Conservation (phyloP, 768 basidiomycete genomes). For the Hygrocybe punicea region DNA sequence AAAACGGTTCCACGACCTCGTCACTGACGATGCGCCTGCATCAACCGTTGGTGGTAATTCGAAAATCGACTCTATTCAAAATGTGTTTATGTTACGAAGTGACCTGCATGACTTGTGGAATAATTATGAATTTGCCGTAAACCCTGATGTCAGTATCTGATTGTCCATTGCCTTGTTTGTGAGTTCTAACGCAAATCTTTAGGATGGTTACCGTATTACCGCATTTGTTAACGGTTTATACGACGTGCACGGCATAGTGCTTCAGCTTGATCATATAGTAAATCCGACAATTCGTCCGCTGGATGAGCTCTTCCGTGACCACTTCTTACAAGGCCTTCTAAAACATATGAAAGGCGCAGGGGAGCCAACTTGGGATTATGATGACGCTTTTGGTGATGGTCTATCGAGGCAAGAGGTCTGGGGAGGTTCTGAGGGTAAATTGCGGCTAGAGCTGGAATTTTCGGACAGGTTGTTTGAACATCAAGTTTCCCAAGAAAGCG, state of each 20-base stretch:
- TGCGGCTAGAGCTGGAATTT: constrained; percentile 24
- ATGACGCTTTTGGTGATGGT: constrained; percentile 17
- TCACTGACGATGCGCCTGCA: constrained; percentile 16
- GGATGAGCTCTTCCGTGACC: constrained; percentile 31
- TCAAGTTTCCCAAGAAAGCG: constrained; percentile 16
- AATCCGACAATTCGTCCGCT: constrained; percentile 30
- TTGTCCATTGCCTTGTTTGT: not conserved
- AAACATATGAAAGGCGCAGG: constrained; percentile 35
- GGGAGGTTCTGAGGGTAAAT: constrained; percentile 21
- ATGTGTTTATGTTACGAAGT: constrained; percentile 25
- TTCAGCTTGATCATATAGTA: constrained; percentile 29
- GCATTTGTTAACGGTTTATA: constrained; percentile 26
- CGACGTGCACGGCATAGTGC: constrained; percentile 23
- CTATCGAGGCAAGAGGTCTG: constrained; percentile 22
- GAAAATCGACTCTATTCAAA: constrained; percentile 26
- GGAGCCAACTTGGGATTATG: constrained; percentile 27
- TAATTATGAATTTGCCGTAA: constrained; percentile 25
- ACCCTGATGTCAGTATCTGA: constrained; percentile 23
- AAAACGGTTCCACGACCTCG: constrained; percentile 16
- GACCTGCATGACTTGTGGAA: constrained; percentile 25
- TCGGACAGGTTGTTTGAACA: constrained; percentile 21
- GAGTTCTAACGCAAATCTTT: not conserved
- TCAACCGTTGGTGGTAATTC: constrained; percentile 12
- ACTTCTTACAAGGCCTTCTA: constrained; percentile 32
- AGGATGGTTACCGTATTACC: constrained; percentile 31